Evolutionary conservation across 164 flowering plant genomes (phyloP), one percentile per base, ranked within the genome.

Genomic region (Macadamia tetraphylla): DNA sequence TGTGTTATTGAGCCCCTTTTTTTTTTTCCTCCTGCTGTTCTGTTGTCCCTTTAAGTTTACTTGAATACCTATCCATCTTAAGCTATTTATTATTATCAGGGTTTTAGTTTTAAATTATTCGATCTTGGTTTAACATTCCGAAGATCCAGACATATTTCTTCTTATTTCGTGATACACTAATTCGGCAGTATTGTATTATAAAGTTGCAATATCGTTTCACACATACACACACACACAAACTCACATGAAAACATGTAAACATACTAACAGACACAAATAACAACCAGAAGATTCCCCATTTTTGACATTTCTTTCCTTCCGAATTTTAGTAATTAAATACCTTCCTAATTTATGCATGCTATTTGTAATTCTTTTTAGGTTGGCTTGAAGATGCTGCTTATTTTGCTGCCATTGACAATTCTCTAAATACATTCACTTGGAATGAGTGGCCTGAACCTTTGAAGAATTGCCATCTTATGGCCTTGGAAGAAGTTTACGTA

Each of bases 371-470:
- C 71, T 67, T 73, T 80, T 52, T 68, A 94, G 99, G 90, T 58
- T 94, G 97, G 99, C 95, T 94, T 58, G 90, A 87, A 72, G 99
- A 94, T 89, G 92, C 99, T 51, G 97, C 99, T 60, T 84, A 82
- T 78, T 94, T 94, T 79, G 97, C 97, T 18, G 97, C 99, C 59
- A 89, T 94, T 61, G 96, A 94, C 68, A 73, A 84, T 60, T 65
- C 79, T 52, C 17, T 88, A 55, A 76, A 86, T 70, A 68, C 91
- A 42, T 62, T 83, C 65, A 89, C 79, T 76, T 94, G 99, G 99
- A 83, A 86, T 79, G 84, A 86, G 48, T 94, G 99, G 99, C 96
- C 99, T 60, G 92, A 92, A 68, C 89, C 97, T 63, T 75, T 94
- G 60, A 92, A 81, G 61, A 81, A 87, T 74, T 86, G 97, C 49